phyloP scores from a whole-genome alignment of 1,284 basidiomycete genomes.

The Trametes sp. region DNA sequence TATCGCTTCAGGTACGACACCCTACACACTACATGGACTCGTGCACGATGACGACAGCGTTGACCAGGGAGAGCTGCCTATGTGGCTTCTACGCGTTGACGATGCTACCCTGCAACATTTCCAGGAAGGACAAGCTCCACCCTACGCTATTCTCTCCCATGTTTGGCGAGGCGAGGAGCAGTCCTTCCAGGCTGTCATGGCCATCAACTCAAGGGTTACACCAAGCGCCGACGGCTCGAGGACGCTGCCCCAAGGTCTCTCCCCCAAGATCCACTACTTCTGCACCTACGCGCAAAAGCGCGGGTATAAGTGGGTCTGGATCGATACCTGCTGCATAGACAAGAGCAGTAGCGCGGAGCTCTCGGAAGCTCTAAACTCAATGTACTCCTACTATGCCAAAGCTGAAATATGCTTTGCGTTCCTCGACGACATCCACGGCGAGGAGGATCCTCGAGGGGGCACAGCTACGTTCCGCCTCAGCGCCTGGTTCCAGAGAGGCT shows the following conservation, averaged over 20 bases:
- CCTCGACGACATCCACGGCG: conserved; percentile 22
- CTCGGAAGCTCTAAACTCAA: conserved; percentile 30
- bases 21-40: too few relatives aligned
- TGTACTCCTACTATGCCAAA: conserved; percentile 29
- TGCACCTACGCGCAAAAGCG: conserved; percentile 19
- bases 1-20: too few relatives aligned
- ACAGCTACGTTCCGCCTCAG: conserved; percentile 20
- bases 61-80: neutral
- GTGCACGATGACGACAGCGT: too few relatives aligned
- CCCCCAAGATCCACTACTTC: conserved; percentile 21
- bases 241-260: conserved; percentile 4
- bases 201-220: neutral
- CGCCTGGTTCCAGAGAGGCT: conserved; percentile 24
- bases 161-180: conserved; percentile 26
- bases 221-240: neutral
- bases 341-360: conserved; percentile 29
- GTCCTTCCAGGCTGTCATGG: conserved; percentile 18
- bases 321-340: conserved; percentile 31
- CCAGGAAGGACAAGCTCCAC: neutral
- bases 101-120: conserved; percentile 3
- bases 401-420: conserved; percentile 26
- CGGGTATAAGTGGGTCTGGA: conserved; percentile 24
- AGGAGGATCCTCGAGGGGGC: conserved; percentile 10
- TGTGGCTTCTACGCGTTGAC: conserved; percentile 8
- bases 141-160: conserved; percentile 29